Evolutionary conservation across 495 filamentous ascomycete species (phyloP).

Genomic region (Annulohypoxylon nitens): DNA sequence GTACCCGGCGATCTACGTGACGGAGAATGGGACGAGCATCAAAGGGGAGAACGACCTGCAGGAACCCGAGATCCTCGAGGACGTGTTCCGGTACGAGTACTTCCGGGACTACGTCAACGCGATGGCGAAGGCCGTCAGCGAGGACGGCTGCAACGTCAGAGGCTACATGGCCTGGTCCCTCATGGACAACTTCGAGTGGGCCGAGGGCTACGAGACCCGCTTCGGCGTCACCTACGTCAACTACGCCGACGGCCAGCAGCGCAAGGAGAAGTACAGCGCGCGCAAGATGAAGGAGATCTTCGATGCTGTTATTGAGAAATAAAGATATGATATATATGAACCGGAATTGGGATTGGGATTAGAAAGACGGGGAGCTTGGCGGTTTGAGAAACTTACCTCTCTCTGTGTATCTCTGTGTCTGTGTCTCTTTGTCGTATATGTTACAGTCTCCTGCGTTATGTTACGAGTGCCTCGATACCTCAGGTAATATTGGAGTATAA

Average conservation of each 20-base stretch:
- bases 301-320: conserved; percentile 65
- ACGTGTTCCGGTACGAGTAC: conserved; percentile 81
- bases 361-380: conserved; percentile 13
- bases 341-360: conserved; percentile 37
- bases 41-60: conserved; percentile 83
- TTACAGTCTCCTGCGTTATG: conserved; percentile 9
- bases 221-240: conserved; percentile 85
- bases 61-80: conserved; percentile 75
- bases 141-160: conserved; percentile 77
- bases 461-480: conserved; percentile 43
- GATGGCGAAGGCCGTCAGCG: conserved; percentile 73
- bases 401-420: neutral
- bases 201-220: conserved; percentile 85
- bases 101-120: conserved; percentile 79
- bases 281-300: conserved; percentile 75
- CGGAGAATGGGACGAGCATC: conserved; percentile 83
- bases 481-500: conserved; percentile 45
- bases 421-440: neutral
- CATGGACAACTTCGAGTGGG: conserved; percentile 80
- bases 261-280: conserved; percentile 83
- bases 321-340: too few relatives aligned
- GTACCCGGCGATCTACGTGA: conserved; percentile 81
- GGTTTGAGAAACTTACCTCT: neutral
- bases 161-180: conserved; percentile 86
- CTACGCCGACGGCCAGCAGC: conserved; percentile 79